Evolutionary conservation across 1,139 yeast species (phyloP).

Genomic region (Saccharomycopsis crataegensis): DNA sequence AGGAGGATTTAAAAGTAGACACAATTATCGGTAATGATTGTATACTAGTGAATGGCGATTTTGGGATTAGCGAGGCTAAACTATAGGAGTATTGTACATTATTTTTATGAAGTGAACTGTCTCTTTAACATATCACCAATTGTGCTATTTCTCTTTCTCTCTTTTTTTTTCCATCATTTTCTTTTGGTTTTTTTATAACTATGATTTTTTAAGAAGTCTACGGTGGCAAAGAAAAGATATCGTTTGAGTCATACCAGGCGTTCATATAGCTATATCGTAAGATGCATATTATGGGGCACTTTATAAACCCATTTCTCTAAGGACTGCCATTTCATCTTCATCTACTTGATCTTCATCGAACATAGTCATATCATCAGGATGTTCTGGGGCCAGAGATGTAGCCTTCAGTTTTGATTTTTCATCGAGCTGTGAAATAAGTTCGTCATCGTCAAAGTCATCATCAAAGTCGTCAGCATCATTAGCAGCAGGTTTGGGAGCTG

Average conservation of each 20-base stretch:
- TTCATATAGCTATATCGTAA: too few relatives aligned
- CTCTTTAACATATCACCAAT: too few relatives aligned
- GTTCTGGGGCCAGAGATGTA: not conserved
- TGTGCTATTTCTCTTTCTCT: too few relatives aligned
- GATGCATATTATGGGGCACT: too few relatives aligned
- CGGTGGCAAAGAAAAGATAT: too few relatives aligned
- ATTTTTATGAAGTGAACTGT: not conserved
- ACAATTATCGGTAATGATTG: slow-evolving; percentile 52
- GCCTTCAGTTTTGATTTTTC: too few relatives aligned
- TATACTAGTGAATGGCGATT: slow-evolving; percentile 62
- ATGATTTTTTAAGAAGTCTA: too few relatives aligned
- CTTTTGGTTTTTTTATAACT: too few relatives aligned
- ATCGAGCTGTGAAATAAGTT: not conserved
- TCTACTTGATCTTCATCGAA: slow-evolving; percentile 3
- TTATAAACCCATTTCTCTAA: slow-evolving; percentile 18
- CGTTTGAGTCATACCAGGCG: too few relatives aligned
- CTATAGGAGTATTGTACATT: slow-evolving; percentile 20
- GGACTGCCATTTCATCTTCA: slow-evolving; percentile 17
- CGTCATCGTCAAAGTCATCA: not conserved
- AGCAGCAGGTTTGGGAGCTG: too few relatives aligned
- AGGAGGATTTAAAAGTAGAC: slow-evolving; percentile 26
- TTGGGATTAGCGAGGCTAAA: slow-evolving; percentile 30
- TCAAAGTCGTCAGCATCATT: not conserved
- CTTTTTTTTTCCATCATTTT: too few relatives aligned
- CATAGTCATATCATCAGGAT: not conserved